Percentiles rank a stretch among this genome's conserved stretches.
Conservation (phyloP, 208 protist species). For the Leishmania martiniquensis region DNA sequence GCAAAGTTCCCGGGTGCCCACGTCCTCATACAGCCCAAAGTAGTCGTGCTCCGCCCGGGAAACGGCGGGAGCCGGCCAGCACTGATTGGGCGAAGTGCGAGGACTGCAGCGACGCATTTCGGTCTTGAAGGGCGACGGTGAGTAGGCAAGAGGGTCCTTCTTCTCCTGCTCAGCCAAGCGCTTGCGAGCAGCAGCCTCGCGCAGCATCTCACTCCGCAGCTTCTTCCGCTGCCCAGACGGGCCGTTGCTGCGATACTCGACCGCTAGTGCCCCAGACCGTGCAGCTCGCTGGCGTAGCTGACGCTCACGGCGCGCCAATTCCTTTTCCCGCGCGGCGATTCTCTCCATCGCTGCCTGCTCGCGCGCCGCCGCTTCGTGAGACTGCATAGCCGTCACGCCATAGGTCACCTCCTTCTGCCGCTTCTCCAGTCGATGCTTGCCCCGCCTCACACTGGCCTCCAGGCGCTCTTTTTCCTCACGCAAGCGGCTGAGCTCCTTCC, state of each 20-base stretch:
- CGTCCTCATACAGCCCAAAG: constrained; percentile 18
- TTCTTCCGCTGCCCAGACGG: constrained; percentile 30
- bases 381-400: constrained; percentile 57
- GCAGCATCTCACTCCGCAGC: constrained; percentile 63
- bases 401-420: constrained; percentile 76
- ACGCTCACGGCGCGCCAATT: constrained; percentile 38
- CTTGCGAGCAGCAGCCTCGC: constrained; percentile 64
- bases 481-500: constrained; percentile 47
- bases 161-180: constrained; percentile 45
- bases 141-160: constrained; percentile 64
- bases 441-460: constrained; percentile 16
- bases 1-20: constrained; percentile 14
- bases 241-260: constrained; percentile 32
- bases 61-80: not conserved
- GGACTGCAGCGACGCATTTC: constrained; percentile 24
- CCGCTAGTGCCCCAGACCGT: constrained; percentile 22
- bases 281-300: constrained; percentile 27
- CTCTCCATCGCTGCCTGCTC: constrained; percentile 39
- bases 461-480: constrained; percentile 42
- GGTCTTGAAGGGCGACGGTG: constrained; percentile 43
- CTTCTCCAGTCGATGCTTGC: constrained; percentile 47
- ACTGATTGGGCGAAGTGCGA: constrained; percentile 16
- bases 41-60: constrained; percentile 25
- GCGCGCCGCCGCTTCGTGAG: constrained; percentile 39
- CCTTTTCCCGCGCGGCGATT: constrained; percentile 48